phyloP scores from a whole-genome alignment of 73 alveolate species.

The Paramecium primaurelia region DNA sequence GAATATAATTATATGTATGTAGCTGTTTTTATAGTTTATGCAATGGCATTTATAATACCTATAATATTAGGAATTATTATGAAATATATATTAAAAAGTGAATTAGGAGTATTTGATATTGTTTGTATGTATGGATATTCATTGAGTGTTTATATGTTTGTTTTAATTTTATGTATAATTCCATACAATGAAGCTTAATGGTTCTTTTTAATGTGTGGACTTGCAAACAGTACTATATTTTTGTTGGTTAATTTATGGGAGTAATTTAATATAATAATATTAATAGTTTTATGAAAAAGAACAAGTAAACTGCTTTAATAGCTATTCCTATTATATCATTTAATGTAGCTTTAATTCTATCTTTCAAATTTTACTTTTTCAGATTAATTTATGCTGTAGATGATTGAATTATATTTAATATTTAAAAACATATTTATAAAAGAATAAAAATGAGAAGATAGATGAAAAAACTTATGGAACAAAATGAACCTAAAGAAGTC shows the following conservation, averaged over 20 bases:
- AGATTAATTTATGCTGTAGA: neutral
- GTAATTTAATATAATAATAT: neutral
- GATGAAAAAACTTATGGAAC: constrained; percentile 8
- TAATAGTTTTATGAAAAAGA: neutral
- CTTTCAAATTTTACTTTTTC: neutral
- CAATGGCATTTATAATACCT: constrained; percentile 70
- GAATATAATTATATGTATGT: constrained; percentile 62
- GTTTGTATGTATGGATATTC: constrained; percentile 72
- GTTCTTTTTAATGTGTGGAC: constrained; percentile 63
- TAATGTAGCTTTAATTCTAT: neutral
- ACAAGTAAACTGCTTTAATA: neutral
- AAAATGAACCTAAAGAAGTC: neutral
- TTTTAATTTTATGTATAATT: constrained; percentile 58
- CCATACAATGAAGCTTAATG: constrained; percentile 67
- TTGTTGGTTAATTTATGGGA: constrained; percentile 59
- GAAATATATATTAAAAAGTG: constrained; percentile 54
- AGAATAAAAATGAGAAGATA: constrained; percentile 39
- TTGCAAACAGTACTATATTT: constrained; percentile 60
- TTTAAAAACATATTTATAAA: neutral
- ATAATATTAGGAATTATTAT: constrained; percentile 47
- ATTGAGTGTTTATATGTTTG: constrained; percentile 62
- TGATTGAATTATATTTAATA: neutral
- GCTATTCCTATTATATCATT: neutral
- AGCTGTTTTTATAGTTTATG: constrained; percentile 62
- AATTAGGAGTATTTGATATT: constrained; percentile 55